Percentiles rank a stretch among this genome's conserved stretches.
Conservation (phyloP, 2,329 filamentous ascomycete species). For the Truncatella angustata region DNA sequence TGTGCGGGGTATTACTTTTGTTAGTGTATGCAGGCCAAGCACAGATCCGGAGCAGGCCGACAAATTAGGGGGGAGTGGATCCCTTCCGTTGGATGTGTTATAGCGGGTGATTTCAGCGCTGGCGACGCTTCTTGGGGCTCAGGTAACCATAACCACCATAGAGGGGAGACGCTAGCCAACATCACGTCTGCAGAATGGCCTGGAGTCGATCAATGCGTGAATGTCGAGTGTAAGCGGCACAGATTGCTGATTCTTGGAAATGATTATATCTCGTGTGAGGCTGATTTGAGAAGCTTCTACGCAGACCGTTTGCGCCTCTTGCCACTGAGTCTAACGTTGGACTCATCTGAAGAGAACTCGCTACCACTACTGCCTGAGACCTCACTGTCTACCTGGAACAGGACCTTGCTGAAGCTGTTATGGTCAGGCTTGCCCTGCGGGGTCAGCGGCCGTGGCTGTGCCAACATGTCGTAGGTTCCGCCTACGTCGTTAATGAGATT, state of each 20-base stretch:
- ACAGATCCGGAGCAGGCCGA: too few relatives aligned
- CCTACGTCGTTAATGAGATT: conserved; percentile 76
- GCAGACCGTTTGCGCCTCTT: conserved; percentile 80
- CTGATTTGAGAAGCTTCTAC: conserved; percentile 33
- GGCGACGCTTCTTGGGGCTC: too few relatives aligned
- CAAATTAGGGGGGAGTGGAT: too few relatives aligned
- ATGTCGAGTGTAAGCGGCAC: conserved; percentile 33
- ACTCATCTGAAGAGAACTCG: conserved; percentile 55
- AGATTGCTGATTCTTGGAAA: conserved; percentile 27
- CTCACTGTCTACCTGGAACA: conserved; percentile 78
- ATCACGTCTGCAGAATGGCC: too few relatives aligned
- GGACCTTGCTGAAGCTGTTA: conserved; percentile 67
- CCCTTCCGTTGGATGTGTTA: too few relatives aligned
- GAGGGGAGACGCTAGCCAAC: too few relatives aligned
- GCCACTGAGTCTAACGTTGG: conserved; percentile 44
- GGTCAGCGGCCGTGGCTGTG: conserved; percentile 12
- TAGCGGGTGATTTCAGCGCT: too few relatives aligned
- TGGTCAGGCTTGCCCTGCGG: conserved; percentile 52
- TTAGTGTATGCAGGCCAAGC: too few relatives aligned
- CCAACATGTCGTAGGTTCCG: conserved; percentile 39
- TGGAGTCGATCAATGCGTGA: too few relatives aligned
- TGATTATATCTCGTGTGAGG: conserved; percentile 17
- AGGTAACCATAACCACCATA: too few relatives aligned
- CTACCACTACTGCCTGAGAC: conserved; percentile 66
- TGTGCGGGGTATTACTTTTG: too few relatives aligned